phyloP scores from a whole-genome alignment of 2,329 filamentous ascomycete species.

The Hymenoscyphus occultus region DNA sequence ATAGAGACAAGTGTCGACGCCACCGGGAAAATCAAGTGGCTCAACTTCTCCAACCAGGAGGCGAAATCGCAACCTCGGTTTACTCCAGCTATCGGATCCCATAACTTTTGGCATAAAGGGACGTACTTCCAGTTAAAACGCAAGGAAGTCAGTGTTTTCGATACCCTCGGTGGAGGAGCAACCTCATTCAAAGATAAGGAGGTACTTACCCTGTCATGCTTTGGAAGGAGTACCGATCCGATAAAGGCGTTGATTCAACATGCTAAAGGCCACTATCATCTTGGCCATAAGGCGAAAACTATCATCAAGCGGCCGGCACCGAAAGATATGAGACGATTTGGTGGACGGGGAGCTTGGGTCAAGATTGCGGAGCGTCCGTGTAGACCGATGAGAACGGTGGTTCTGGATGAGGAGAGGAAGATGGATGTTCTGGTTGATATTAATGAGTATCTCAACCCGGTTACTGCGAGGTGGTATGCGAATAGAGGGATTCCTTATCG shows the following conservation, averaged over 20 bases:
- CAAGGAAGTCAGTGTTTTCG: conserved; percentile 47
- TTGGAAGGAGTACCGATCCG: conserved; percentile 57
- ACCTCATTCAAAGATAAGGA: conserved; percentile 50
- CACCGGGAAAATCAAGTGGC: conserved; percentile 42
- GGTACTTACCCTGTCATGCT: conserved; percentile 58
- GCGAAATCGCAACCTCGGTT: conserved; percentile 53
- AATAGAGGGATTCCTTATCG: conserved; percentile 83
- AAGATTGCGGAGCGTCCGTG: conserved; percentile 57
- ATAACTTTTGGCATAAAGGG: conserved; percentile 66
- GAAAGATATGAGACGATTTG: conserved; percentile 44
- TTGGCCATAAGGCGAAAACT: conserved; percentile 59
- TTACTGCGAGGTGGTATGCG: conserved; percentile 73
- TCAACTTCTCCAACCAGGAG: conserved; percentile 59
- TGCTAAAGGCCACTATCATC: conserved; percentile 52
- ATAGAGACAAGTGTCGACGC: conserved; percentile 43
- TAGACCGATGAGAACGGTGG: conserved; percentile 63
- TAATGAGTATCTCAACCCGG: conserved; percentile 59
- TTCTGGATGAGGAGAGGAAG: conserved; percentile 60
- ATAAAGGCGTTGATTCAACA: conserved; percentile 62
- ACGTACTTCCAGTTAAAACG: conserved; percentile 56
- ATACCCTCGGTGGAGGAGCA: conserved; percentile 43
- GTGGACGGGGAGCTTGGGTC: conserved; percentile 50
- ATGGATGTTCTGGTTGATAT: conserved; percentile 58
- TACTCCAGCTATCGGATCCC: conserved; percentile 64
- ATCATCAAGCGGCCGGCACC: conserved; percentile 60